A percentile compares a stretch with the other conserved stretches of the same genome.
Evolutionary conservation across 2,329 filamentous ascomycete species (phyloP).

Genomic region (Graphilbum ipis-grandicollis): DNA sequence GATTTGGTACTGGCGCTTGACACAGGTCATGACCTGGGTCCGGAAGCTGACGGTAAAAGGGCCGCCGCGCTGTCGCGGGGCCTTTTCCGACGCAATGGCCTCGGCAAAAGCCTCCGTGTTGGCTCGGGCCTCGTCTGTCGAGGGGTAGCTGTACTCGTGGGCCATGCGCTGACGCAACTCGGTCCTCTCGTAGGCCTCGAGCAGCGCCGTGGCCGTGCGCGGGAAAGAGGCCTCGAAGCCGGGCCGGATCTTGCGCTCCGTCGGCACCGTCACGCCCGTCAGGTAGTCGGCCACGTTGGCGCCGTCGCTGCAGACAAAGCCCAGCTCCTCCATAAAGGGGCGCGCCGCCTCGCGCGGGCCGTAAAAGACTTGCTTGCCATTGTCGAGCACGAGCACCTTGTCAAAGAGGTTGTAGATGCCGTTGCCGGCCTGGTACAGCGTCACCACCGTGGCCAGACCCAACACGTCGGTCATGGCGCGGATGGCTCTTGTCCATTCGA

Average conservation of each 20-base stretch:
- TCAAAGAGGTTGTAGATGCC: conserved; percentile 52
- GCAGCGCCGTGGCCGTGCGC: conserved; percentile 45
- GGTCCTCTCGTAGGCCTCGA: conserved; percentile 36
- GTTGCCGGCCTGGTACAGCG: conserved; percentile 51
- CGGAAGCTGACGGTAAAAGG: conserved; percentile 40
- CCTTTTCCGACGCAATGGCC: conserved; percentile 29
- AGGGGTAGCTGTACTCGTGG: conserved; percentile 40
- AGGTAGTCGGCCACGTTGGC: conserved; percentile 64
- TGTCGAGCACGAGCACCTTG: conserved; percentile 57
- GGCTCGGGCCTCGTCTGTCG: conserved; percentile 25
- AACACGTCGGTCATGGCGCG: conserved; percentile 51
- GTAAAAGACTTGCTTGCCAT: conserved; percentile 47
- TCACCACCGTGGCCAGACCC: conserved; percentile 39
- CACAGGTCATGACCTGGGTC: conserved; percentile 51
- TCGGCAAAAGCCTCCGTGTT: conserved; percentile 36
- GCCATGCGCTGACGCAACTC: conserved; percentile 31
- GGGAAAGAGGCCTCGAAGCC: conserved; percentile 47
- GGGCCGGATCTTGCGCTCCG: conserved; percentile 50
- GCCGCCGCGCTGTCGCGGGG: conserved; percentile 37
- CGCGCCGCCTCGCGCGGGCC: conserved; percentile 42
- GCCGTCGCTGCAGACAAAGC: conserved; percentile 39
- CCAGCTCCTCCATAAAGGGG: conserved; percentile 48
- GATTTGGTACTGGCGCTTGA: conserved; percentile 62
- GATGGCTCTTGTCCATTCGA: conserved; percentile 47
- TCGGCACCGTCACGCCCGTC: conserved; percentile 59